These are phyloP conservation scores for Quercus cerris DNA, from an alignment of 306 rosid species.

Conservation along the genomic window DNA sequence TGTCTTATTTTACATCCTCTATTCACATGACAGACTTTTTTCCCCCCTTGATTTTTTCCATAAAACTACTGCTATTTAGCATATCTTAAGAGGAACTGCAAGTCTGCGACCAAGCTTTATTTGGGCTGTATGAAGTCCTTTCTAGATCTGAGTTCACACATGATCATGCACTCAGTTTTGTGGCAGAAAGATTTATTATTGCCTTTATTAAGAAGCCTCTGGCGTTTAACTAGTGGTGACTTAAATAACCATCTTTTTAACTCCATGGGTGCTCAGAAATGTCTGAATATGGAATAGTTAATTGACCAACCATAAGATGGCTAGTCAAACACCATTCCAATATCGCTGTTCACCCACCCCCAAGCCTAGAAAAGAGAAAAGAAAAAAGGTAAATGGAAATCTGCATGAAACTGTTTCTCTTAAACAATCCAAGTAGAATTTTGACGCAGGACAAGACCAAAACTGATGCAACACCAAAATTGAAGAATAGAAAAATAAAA, in stretches of 20 bases:
- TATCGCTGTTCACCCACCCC: not conserved
- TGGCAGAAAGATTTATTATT: not conserved
- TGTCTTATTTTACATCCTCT: not conserved
- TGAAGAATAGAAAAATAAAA: no score
- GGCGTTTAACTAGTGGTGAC: not conserved
- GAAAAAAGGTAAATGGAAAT: not conserved
- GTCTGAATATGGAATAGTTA: not conserved
- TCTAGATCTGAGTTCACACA: not conserved
- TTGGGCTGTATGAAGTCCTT: not conserved
- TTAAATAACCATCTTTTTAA: not conserved
- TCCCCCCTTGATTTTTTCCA: not conserved
- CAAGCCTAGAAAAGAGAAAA: not conserved
- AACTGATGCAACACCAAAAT: no score
- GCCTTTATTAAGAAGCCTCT: not conserved
- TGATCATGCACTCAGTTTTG: not conserved
- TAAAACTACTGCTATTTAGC: not conserved
- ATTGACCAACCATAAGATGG: no score
- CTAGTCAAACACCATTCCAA: not conserved
- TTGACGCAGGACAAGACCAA: no score
- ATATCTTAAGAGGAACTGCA: not conserved
- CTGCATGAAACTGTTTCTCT: not conserved
- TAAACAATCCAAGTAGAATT: not conserved
- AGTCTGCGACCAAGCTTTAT: not conserved
- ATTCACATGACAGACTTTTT: not conserved
- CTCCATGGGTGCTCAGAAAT: not conserved